Conservation (phyloP, 495 filamentous ascomycete species). For the Mycothermus thermophilus region DNA sequence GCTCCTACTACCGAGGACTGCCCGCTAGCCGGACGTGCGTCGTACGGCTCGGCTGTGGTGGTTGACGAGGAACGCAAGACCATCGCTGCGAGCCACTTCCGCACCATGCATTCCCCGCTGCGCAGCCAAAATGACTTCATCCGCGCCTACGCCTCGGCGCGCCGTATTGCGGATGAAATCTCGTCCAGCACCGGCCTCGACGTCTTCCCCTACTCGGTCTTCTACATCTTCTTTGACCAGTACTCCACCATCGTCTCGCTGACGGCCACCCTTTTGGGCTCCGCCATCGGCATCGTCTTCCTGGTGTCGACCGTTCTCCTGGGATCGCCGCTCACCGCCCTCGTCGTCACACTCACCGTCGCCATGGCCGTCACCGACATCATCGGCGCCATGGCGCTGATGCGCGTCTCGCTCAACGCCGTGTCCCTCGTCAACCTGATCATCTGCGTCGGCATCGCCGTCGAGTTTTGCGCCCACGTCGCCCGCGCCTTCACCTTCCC, state of each 20-base stretch:
- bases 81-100: slow-evolving; percentile 76
- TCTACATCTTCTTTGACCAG: slow-evolving; percentile 98
- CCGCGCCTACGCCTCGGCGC: slow-evolving; percentile 71
- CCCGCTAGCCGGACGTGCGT: slow-evolving; percentile 72
- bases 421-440: slow-evolving; percentile 94
- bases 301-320: slow-evolving; percentile 62
- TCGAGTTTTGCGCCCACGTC: slow-evolving; percentile 96
- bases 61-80: slow-evolving; percentile 50
- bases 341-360: slow-evolving; percentile 71
- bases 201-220: slow-evolving; percentile 89
- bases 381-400: slow-evolving; percentile 82
- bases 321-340: slow-evolving; percentile 68
- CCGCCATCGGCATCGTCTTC: slow-evolving; percentile 72
- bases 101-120: slow-evolving; percentile 74
- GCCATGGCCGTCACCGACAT: slow-evolving; percentile 91
- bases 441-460: slow-evolving; percentile 88
- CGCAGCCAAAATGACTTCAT: slow-evolving; percentile 90
- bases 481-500: slow-evolving; percentile 95
- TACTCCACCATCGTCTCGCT: slow-evolving; percentile 74
- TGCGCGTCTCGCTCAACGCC: slow-evolving; percentile 83
- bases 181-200: slow-evolving; percentile 51
- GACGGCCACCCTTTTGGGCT: slow-evolving; percentile 63
- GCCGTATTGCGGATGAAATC: slow-evolving; percentile 70
- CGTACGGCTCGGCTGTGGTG: slow-evolving; percentile 75
- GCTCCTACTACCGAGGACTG: slow-evolving; percentile 71